phyloP scores from a whole-genome alignment of 2,329 filamentous ascomycete species.

The Apiospora sp. region DNA sequence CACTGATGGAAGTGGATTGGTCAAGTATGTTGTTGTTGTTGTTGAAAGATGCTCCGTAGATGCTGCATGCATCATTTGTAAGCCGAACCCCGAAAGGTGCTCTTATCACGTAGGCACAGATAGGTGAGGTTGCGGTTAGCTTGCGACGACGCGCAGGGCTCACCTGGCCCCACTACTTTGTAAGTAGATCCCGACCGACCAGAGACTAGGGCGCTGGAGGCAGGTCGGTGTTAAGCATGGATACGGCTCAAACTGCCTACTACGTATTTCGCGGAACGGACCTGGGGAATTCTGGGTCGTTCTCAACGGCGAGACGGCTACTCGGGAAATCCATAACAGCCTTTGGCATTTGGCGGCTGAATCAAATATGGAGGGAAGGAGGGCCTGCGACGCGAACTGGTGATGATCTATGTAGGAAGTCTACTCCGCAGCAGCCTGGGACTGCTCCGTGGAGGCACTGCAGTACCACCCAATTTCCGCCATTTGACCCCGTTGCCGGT shows the following conservation, averaged over 20 bases:
- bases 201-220: background rate
- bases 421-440: background rate
- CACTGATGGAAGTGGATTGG: background rate
- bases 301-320: background rate
- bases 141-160: background rate
- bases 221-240: background rate
- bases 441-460: background rate
- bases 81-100: background rate
- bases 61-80: background rate
- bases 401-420: background rate
- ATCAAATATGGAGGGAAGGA: background rate
- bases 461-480: background rate
- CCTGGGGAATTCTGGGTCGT: conserved; percentile 5
- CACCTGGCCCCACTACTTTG: background rate
- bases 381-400: background rate
- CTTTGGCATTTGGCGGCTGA: background rate
- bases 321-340: background rate
- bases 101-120: background rate
- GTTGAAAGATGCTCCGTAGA: background rate
- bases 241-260: background rate
- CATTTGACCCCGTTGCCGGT: background rate
- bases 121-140: background rate
- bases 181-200: background rate
- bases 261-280: background rate
- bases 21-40: background rate